Conservation (phyloP, 106 monocot genomes). For the Narthecium ossifragum region DNA sequence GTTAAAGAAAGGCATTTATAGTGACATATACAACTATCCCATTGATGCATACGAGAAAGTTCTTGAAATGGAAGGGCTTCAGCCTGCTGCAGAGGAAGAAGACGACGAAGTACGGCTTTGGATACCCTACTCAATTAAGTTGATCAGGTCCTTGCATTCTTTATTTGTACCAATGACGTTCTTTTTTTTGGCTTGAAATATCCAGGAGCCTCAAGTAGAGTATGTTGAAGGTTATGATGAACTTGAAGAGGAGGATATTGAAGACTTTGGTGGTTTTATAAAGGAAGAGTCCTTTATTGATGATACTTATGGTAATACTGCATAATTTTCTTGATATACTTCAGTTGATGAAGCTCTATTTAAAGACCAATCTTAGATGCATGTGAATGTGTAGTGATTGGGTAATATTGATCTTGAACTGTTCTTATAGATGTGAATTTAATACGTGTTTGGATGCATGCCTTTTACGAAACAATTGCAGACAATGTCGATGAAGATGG, state of each 20-base stretch:
- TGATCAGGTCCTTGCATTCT: too few species aligned
- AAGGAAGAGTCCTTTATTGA: too few species aligned
- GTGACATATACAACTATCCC: constrained; percentile 83
- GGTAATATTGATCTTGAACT: neutral
- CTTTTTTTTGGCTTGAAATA: too few species aligned
- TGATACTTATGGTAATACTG: constrained; percentile 28
- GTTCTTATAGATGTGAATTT: too few species aligned
- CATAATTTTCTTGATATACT: constrained; percentile 3
- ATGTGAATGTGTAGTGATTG: neutral
- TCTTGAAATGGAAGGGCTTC: constrained; percentile 59
- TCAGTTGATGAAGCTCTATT: too few species aligned
- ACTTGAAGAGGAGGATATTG: constrained; percentile 82
- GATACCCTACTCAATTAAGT: neutral
- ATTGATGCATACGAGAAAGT: constrained; percentile 47
- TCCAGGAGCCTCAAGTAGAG: constrained; percentile 73
- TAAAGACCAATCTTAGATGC: too few species aligned
- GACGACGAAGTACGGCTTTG: constrained; percentile 39
- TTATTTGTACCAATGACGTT: too few species aligned
- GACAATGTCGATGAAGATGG: constrained; percentile 10
- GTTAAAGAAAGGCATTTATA: constrained; percentile 77
- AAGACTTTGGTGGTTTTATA: constrained; percentile 59
- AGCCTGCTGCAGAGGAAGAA: constrained; percentile 40
- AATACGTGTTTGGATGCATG: neutral
- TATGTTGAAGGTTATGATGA: constrained; percentile 82
- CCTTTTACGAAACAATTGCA: neutral